Evolutionary conservation across 352 stramenopile genomes (phyloP).

Genomic region (Globisporangium cystogenes): DNA sequence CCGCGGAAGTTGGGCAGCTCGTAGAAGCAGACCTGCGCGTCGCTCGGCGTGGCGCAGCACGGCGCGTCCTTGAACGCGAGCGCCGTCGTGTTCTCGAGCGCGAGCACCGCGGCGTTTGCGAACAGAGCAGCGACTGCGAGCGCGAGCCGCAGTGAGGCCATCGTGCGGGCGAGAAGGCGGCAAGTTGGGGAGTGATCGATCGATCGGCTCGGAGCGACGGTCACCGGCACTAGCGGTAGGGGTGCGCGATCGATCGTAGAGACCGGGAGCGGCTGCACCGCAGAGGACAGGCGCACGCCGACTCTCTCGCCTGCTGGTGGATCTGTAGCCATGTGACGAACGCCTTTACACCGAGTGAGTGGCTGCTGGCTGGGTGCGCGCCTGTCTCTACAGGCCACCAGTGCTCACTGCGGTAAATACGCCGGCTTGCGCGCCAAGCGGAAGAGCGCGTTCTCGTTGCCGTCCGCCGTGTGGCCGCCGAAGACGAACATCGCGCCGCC

Average conservation of each 20-base stretch:
- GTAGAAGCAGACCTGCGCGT: slow-evolving; percentile 12
- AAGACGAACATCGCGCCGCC: slow-evolving; percentile 47
- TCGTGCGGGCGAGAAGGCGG: neutral
- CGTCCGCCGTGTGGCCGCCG: slow-evolving; percentile 35
- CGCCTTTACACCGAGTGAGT: neutral
- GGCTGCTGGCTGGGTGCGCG: too few relatives aligned
- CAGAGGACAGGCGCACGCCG: neutral
- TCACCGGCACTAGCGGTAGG: neutral
- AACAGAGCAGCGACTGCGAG: neutral
- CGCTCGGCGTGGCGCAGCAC: slow-evolving; percentile 6
- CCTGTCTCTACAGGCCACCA: neutral
- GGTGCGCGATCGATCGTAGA: neutral
- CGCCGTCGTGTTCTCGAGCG: slow-evolving; percentile 12
- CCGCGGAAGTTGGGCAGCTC: slow-evolving; percentile 9
- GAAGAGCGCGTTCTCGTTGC: slow-evolving; percentile 46
- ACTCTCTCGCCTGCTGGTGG: neutral
- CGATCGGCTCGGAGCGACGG: neutral
- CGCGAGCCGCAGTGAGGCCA: neutral
- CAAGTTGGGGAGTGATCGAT: neutral
- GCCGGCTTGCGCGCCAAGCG: slow-evolving; percentile 8
- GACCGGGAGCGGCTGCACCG: neutral
- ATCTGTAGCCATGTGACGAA: neutral
- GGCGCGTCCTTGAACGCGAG: slow-evolving; percentile 10
- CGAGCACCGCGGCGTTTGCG: neutral
- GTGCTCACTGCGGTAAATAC: neutral